Base-by-base conservation (phyloP, 1,139 yeast genomes). In the Hansenula lynferdii region DNA sequence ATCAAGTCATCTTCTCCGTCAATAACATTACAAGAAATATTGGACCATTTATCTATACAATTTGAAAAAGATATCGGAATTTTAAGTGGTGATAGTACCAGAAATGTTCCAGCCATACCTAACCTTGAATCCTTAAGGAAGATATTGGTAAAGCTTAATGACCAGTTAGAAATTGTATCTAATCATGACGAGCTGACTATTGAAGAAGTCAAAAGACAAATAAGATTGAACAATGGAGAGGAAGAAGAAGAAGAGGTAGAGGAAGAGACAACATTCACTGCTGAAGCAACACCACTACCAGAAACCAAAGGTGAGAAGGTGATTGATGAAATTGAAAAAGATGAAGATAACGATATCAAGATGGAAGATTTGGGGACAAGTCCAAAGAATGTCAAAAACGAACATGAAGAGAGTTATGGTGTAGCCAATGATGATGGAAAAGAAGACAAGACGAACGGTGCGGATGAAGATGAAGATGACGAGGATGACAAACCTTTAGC, bases 1-100 rank as follows among this genome's bases (percentile, higher is more conserved):
- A 50, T 53, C 4, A 51, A 48, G 39, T 46, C 56, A 8, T 49
- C 53, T 16, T 48, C 60, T 2, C 63, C 66, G 6, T 54, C 63
- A 1, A 41, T 50, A 15, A 62, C 79, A 2, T 58, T 81, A 38
- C 71, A 71, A 36, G 74, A 73, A 43, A 72, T 82, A 18, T 63
- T 81, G 37, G 63, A 64, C 37, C 77, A 75, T 48, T 60, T 80
- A 31, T 67, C 70, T 38, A 60, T 81, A 42, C 64, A 73, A 2
- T 81, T 77, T 51, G 85, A 80, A 50, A 64, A 74, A 8, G 74
- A 77, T 27, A 65, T 72, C 14, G 87, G 89, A 1, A 57, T 75
- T 37, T 60, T 82, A 25, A 80, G 72, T 45, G 89, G 90, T 0
- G 80, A 76, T 21, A 62, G 72, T 1, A 65, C 75, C 1, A 62